These are phyloP conservation scores for Rhodotorula toruloides DNA, from an alignment of 768 basidiomycete genomes.

Conservation along the genomic window DNA sequence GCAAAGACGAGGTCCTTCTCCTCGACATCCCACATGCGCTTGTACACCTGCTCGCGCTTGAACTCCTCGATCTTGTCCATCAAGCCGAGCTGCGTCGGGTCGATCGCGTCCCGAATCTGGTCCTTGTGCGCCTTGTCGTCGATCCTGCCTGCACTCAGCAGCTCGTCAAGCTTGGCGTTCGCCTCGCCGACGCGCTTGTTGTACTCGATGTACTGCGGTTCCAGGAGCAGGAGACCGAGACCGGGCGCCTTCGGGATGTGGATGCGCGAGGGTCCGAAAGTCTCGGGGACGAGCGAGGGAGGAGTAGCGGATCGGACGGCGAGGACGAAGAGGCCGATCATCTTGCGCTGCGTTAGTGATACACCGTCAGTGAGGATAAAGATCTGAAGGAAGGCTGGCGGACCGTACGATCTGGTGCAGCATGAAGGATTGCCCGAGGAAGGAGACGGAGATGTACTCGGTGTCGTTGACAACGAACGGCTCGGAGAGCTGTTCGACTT, in stretches of 20 bases:
- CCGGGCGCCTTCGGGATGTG: conserved; percentile 94
- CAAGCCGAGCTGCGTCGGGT: conserved; percentile 52
- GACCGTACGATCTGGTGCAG: conserved; percentile 78
- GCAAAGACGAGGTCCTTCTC: conserved; percentile 71
- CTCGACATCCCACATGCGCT: conserved; percentile 78
- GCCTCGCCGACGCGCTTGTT: conserved; percentile 45
- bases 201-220: conserved; percentile 50
- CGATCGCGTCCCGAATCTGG: conserved; percentile 50
- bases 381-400: neutral
- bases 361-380: no score
- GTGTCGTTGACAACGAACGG: conserved; percentile 85
- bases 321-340: conserved; percentile 84
- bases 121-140: conserved; percentile 47
- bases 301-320: conserved; percentile 71
- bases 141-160: conserved; percentile 23
- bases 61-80: conserved; percentile 69
- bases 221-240: conserved; percentile 81
- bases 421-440: conserved; percentile 99
- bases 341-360: conserved; percentile 84
- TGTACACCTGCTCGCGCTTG: conserved; percentile 79
- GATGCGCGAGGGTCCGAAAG: conserved; percentile 68
- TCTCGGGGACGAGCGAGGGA: conserved; percentile 61
- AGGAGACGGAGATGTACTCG: conserved; percentile 88
- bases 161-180: conserved; percentile 40
- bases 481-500: conserved; percentile 60